Base-by-base conservation (phyloP, 768 basidiomycete species). In the Lactarius akahatsu region DNA sequence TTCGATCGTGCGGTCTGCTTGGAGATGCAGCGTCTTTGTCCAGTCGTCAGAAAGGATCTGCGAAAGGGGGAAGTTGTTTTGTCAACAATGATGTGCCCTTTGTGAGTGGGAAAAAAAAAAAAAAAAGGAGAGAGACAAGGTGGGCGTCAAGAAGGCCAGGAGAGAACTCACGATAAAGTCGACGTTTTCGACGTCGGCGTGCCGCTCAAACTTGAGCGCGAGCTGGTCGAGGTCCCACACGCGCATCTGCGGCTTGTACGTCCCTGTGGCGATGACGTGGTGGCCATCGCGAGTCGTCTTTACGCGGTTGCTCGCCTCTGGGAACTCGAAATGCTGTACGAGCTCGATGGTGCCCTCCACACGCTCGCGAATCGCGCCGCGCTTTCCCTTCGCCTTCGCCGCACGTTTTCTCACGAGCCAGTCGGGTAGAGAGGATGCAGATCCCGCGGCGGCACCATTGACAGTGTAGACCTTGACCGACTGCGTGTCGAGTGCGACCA, bases 11-110 rank as follows among this genome's bases (percentile, higher is more conserved):
- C 97, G 88, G 79, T 98, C 95, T 59, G 90, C 89, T 82, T 98
- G 97, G 2, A 99, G 84, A 75, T 97, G 95, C 68, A 98, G 83
- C n/a, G 92, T 89, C 76, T 98, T 98, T 8, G 96, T 98, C 96
- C 96, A 98, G 80, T 98, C 96, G 73, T 96, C 92, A 1, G 96
- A 98, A 9, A 98, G 82, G 71, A 94, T 89, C 95, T 97, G 77
- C 8, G 67, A 45, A 45, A 68, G 2, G 40, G 18, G 3, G 8
- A 11, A 9, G 8, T 34, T 34, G 2, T 36, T 61, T 69, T 65
- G 50, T 36, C 40, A 47, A 59, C 30, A n/a, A 41, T 18, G 40
- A 41, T 41, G 40, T 13, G 18, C 10, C 47, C n/a, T 23, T 50
- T 50, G 23, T 23, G 47, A 2, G 23, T 13, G 47, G n/a, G n/a